Evolutionary conservation across 805 yeast genomes (phyloP).

Genomic region (Ogataea pini): DNA sequence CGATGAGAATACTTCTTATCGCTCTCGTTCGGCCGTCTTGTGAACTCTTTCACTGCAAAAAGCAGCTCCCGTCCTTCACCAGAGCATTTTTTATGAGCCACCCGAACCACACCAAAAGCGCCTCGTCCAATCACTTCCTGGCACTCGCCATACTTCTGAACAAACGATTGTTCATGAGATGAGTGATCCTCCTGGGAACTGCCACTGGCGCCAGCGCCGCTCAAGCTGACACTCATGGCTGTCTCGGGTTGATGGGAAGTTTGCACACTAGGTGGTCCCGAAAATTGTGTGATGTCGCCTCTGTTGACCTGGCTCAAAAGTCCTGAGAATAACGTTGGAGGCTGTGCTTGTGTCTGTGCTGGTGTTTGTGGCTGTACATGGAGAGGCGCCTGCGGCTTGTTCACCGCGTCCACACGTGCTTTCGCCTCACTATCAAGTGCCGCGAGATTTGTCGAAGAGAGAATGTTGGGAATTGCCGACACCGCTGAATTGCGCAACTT

Average conservation of each 20-base stretch:
- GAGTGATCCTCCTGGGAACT: conserved; percentile 30
- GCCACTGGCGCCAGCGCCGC: conserved; percentile 18
- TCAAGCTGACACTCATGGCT: conserved; percentile 23
- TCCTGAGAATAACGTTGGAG: conserved; percentile 73
- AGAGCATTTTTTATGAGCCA: conserved; percentile 69
- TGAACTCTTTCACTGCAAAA: conserved; percentile 88
- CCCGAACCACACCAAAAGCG: conserved; percentile 89
- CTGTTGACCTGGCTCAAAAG: conserved; percentile 57
- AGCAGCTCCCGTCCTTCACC: conserved; percentile 33
- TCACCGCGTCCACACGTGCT: conserved; percentile 28
- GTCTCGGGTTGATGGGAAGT: conserved; percentile 25
- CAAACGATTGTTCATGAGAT: conserved; percentile 51
- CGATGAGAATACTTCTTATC: conserved; percentile 70
- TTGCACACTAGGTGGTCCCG: conserved; percentile 18
- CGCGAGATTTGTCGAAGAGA: conserved; percentile 37
- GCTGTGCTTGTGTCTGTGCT: conserved; percentile 35
- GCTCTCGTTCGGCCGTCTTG: conserved; percentile 57
- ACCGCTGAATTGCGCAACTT: conserved; percentile 70
- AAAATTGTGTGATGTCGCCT: conserved; percentile 35
- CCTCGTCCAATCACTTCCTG: conserved; percentile 95
- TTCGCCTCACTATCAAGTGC: conserved; percentile 31
- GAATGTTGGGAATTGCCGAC: conserved; percentile 69
- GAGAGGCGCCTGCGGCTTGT: conserved; percentile 12
- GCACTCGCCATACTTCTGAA: conserved; percentile 89
- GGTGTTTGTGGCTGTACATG: conserved; percentile 7